phyloP scores from a whole-genome alignment of 495 filamentous ascomycete species.

The Pseudoneurospora amorphoporcata region DNA sequence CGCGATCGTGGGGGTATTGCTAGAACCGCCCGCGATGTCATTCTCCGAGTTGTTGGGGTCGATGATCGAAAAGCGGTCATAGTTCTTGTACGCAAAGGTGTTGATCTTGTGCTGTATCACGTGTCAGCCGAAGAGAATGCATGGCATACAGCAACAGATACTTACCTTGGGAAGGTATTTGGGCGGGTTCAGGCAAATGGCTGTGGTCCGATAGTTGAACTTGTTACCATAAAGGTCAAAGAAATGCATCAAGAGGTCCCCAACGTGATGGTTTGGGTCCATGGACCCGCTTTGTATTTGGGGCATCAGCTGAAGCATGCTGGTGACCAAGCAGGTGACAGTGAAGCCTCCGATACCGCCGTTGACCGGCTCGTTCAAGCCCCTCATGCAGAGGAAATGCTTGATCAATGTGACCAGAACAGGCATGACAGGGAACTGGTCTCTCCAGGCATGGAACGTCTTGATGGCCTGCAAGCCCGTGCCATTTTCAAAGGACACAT shows the following conservation, averaged over 20 bases:
- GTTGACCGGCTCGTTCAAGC: constrained; percentile 76
- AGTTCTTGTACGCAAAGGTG: constrained; percentile 36
- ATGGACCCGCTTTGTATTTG: constrained; percentile 47
- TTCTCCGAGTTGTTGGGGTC: constrained; percentile 80
- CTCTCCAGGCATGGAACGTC: constrained; percentile 71
- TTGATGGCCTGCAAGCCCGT: constrained; percentile 66
- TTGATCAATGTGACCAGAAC: constrained; percentile 78
- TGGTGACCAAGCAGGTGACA: constrained; percentile 85
- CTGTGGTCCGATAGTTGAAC: constrained; percentile 55
- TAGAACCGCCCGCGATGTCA: constrained; percentile 77
- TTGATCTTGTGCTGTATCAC: constrained; percentile 21
- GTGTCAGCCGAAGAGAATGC: constrained; percentile 9
- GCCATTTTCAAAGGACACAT: constrained; percentile 89
- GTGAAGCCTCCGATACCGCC: constrained; percentile 94
- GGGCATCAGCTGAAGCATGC: constrained; percentile 69
- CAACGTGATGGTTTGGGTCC: constrained; percentile 54
- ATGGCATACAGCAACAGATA: constrained; percentile 1
- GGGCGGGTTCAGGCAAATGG: constrained; percentile 66
- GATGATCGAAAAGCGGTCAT: constrained; percentile 58
- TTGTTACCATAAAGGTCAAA: constrained; percentile 77
- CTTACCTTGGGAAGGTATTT: constrained; percentile 63
- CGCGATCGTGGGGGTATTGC: constrained; percentile 51
- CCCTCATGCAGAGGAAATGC: constrained; percentile 81
- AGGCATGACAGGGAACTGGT: constrained; percentile 70
- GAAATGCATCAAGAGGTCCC: constrained; percentile 72